A percentile compares a stretch with the other conserved stretches of the same genome.
Conservation (phyloP, 139 green algal genomes). For the Closterium sp. region DNA sequence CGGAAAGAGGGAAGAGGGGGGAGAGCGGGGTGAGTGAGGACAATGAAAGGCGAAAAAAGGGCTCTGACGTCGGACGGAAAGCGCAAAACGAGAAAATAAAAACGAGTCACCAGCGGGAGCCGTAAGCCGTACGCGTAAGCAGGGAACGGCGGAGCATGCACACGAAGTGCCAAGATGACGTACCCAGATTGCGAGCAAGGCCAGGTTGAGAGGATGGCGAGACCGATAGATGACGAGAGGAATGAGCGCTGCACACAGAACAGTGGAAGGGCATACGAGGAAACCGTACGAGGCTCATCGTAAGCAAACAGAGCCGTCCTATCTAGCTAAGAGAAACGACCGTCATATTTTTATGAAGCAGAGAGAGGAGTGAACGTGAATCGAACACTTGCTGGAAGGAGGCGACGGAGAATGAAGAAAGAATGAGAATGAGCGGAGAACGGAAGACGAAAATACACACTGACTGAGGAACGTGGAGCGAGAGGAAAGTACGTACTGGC, state of each 20-base stretch:
- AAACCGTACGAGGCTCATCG: no score
- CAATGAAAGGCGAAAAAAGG: no score
- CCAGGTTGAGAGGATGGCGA: slow-evolving; percentile 64
- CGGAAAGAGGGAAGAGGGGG: background rate
- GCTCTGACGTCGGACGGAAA: no score
- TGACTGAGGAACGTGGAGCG: background rate
- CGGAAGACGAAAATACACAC: background rate
- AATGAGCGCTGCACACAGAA: slow-evolving; percentile 6
- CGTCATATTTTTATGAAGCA: background rate
- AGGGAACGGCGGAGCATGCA: background rate
- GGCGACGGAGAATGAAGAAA: background rate
- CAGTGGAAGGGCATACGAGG: background rate
- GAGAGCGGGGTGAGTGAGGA: no score
- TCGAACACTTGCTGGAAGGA: background rate
- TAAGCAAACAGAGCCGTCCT: background rate
- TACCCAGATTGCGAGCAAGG: slow-evolving; percentile 57
- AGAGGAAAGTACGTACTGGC: background rate
- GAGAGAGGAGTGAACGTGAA: background rate
- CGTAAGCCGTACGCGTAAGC: background rate
- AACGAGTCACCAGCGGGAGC: no score
- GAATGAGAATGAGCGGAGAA: background rate
- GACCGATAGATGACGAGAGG: slow-evolving; percentile 58
- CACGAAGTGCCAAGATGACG: background rate
- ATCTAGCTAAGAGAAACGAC: background rate
- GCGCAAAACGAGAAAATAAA: no score